Evolutionary conservation across 495 filamentous ascomycete species (phyloP).

Genomic region (Oidiodendron maius): DNA sequence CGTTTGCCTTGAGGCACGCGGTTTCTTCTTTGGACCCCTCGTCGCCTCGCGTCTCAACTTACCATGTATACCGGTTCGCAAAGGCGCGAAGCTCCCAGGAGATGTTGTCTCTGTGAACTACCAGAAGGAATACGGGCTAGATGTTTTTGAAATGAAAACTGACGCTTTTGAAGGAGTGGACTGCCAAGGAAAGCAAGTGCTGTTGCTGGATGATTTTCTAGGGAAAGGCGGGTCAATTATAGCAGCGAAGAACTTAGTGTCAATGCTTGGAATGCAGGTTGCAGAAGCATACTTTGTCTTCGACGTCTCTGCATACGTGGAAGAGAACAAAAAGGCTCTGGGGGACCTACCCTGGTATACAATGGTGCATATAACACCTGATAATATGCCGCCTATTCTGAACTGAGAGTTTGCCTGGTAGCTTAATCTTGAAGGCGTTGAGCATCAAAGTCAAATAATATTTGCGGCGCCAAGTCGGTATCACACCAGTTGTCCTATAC

Average conservation of each 20-base stretch:
- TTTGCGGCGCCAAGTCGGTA: too few species aligned
- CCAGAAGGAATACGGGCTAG: conserved; percentile 13
- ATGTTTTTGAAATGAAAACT: conserved; percentile 17
- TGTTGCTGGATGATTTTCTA: conserved; percentile 16
- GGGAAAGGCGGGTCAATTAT: conserved; percentile 13
- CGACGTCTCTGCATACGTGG: conserved; percentile 9
- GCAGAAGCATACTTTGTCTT: conserved; percentile 14
- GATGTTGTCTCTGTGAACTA: conserved; percentile 2
- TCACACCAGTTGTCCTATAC: too few species aligned
- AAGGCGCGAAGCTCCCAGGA: conserved; percentile 13
- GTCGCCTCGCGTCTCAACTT: conserved; percentile 9
- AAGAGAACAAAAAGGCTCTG: conserved; percentile 3
- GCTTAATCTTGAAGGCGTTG: too few species aligned
- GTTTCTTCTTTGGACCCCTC: conserved; percentile 15
- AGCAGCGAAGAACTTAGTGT: conserved; percentile 11
- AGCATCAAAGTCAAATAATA: too few species aligned
- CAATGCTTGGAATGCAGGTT: conserved; percentile 11
- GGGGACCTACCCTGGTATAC: conserved; percentile 14
- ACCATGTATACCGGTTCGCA: conserved; percentile 12
- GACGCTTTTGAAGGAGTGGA: conserved; percentile 18
- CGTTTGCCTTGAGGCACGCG: conserved; percentile 15
- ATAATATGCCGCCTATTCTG: conserved; percentile 2
- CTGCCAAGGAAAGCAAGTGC: conserved; percentile 8
- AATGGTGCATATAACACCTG: conserved; percentile 11
- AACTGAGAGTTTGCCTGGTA: too few species aligned